phyloP scores from a whole-genome alignment of 192 early-diverging fungal species.

The Coemansia sp. region DNA sequence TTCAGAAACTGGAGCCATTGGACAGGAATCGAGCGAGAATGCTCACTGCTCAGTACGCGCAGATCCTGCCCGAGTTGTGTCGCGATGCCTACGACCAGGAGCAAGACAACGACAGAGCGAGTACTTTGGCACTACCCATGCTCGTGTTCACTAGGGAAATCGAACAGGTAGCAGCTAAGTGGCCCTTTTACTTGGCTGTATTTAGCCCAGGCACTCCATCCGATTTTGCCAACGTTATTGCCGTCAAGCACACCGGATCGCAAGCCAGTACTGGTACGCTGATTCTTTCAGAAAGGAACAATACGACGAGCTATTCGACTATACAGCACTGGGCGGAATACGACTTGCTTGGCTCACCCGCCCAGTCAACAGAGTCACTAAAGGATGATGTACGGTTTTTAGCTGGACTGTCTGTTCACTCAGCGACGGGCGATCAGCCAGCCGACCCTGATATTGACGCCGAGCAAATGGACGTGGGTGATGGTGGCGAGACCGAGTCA shows the following conservation, averaged over 20 bases:
- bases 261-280: not conserved
- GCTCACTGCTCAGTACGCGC: slow-evolving; percentile 53
- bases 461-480: not conserved
- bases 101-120: not conserved
- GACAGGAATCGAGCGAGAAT: slow-evolving; percentile 39
- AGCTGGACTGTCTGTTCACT: not conserved
- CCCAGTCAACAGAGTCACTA: not conserved
- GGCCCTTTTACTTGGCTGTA: slow-evolving; percentile 43
- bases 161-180: not conserved
- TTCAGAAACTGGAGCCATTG: slow-evolving; percentile 27
- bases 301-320: not conserved
- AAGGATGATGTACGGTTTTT: not conserved
- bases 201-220: slow-evolving; percentile 14
- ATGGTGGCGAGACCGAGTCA: slow-evolving; percentile 1
- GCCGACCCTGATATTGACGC: not conserved
- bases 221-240: slow-evolving; percentile 47
- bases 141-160: slow-evolving; percentile 32
- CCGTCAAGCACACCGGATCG: slow-evolving; percentile 14
- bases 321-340: slow-evolving; percentile 51
- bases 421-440: not conserved
- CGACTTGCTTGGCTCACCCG: slow-evolving; percentile 42
- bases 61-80: slow-evolving; percentile 39
- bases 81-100: not conserved
- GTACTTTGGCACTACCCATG: slow-evolving; percentile 32
- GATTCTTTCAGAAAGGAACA: slow-evolving; percentile 3